Conservation (phyloP, 352 stramenopile genomes). For the Globisporangium spinosum region DNA sequence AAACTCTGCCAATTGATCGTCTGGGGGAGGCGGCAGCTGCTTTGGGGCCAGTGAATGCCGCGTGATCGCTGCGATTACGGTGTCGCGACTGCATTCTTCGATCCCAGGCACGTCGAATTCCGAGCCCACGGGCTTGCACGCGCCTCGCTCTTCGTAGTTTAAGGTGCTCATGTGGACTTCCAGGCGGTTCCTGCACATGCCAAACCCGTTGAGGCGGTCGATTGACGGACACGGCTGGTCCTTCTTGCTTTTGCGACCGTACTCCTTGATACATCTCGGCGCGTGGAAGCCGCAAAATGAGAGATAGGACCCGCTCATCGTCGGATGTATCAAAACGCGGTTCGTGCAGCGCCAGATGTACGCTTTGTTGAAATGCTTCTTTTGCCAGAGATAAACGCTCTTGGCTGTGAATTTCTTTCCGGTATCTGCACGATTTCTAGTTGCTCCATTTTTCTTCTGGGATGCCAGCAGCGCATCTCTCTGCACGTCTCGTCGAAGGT, state of each 20-base stretch:
- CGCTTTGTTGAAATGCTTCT: constrained; percentile 46
- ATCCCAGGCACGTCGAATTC: constrained; percentile 67
- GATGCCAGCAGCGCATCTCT: constrained; percentile 15
- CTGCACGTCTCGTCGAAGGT: constrained; percentile 26
- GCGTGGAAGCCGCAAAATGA: constrained; percentile 66
- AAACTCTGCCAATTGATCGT: not conserved
- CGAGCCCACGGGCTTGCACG: constrained; percentile 40
- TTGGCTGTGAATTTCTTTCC: constrained; percentile 16
- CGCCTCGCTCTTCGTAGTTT: constrained; percentile 43
- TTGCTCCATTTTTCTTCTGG: constrained; percentile 13
- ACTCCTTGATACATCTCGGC: constrained; percentile 57
- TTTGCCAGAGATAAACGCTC: constrained; percentile 52
- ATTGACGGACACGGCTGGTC: constrained; percentile 34
- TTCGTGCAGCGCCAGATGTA: constrained; percentile 64
- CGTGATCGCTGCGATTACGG: constrained; percentile 13
- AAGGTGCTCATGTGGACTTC: constrained; percentile 55
- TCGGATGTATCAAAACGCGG: constrained; percentile 56
- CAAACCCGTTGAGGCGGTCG: constrained; percentile 53
- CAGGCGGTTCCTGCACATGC: constrained; percentile 68
- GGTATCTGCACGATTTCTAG: constrained; percentile 7
- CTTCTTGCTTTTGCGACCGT: constrained; percentile 34
- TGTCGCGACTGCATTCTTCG: constrained; percentile 47
- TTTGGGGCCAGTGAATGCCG: constrained; percentile 57
- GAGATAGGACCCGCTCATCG: constrained; percentile 44
- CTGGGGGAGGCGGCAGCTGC: constrained; percentile 20